Evolutionary conservation across 2,329 filamentous ascomycete species (phyloP).

Genomic region (Purpureocillium takamizusanense): DNA sequence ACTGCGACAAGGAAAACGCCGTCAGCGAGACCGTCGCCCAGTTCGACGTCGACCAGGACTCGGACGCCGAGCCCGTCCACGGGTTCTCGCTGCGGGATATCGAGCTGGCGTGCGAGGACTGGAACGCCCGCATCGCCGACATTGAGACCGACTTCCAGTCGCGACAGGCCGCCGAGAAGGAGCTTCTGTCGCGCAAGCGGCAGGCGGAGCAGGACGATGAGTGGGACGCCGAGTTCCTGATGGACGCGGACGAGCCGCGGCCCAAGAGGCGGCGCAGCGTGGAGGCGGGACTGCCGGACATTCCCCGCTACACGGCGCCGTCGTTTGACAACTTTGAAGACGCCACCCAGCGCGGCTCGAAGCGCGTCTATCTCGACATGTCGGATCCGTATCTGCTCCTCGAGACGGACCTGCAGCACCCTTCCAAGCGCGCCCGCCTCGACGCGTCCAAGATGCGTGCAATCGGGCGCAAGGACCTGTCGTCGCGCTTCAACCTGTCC

Average conservation of each 20-base stretch:
- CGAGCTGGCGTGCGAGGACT: conserved; percentile 78
- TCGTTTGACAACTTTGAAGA: conserved; percentile 75
- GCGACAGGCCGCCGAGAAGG: conserved; percentile 20
- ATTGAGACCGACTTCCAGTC: conserved; percentile 28
- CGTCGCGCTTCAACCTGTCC: conserved; percentile 84
- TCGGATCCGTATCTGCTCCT: conserved; percentile 83
- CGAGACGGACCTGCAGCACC: conserved; percentile 61
- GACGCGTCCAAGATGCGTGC: conserved; percentile 56
- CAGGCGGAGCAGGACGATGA: conserved; percentile 44
- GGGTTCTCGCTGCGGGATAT: conserved; percentile 75
- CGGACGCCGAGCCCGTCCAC: conserved; percentile 57
- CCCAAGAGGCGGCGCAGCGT: conserved; percentile 61
- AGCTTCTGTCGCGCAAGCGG: conserved; percentile 20
- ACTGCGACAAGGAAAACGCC: conserved; percentile 29
- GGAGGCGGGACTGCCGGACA: conserved; percentile 48
- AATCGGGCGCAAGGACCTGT: conserved; percentile 62
- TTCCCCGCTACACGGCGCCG: conserved; percentile 53
- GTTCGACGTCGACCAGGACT: conserved; percentile 41
- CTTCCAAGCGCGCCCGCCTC: conserved; percentile 48
- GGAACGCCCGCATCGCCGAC: conserved; percentile 56
- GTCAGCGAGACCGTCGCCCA: conserved; percentile 26
- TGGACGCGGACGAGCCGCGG: conserved; percentile 38
- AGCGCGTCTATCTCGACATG: conserved; percentile 74
- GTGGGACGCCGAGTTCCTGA: conserved; percentile 53
- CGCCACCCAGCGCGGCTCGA: conserved; percentile 62